Evolutionary conservation across 225 moss, liverwort and hornwort genomes (phyloP), one percentile per base, ranked within the genome.

Genomic region (Polytrichum commune): DNA sequence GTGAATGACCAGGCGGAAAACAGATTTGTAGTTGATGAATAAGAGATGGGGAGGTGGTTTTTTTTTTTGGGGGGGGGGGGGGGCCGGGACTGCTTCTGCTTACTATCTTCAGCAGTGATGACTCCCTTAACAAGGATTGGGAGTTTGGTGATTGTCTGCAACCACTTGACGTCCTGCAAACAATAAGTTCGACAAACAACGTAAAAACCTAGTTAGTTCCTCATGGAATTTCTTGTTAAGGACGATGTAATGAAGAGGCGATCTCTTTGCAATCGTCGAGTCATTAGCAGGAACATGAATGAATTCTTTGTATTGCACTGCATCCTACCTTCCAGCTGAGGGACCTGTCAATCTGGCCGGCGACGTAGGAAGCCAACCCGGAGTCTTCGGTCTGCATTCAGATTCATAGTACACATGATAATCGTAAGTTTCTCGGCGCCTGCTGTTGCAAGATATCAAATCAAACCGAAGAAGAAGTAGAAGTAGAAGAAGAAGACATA

Each of bases 111-210:
- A 5, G 91, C 94, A 2, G 94, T 97, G 68, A 97, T 85, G 23
- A 97, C 90, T 19, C 97, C 97, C 87, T 97, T 97, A 29, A 97
- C 89, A 10, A 97, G 89, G 32, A 97, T 90, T 5, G 97, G 97
- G 29, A 97, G 79, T 62, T 81, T 88, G 35, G 97, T 97, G 64
- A 97, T 97, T 54, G 83, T 22, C 72, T 92, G 90, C 77, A 97
- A 74, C 97, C 94, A 97, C 77, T 91, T 84, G 58, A 97, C 92
- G 58, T 97, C 97, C 88, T 89, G 76, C 63, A 54, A 54, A 32
- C 69, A 58, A 19, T 6, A 27, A 25, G 23, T 62, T 62, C 62
- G 23, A 63, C 63, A 63, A 26, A 29, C 18, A 27, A 13, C 4
- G n/a, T 54, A 63, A 27, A 35, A 4, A 27, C 0, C 20, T 54